Conservation (phyloP, 2,329 filamentous ascomycete genomes). For the Penicillium sp. region DNA sequence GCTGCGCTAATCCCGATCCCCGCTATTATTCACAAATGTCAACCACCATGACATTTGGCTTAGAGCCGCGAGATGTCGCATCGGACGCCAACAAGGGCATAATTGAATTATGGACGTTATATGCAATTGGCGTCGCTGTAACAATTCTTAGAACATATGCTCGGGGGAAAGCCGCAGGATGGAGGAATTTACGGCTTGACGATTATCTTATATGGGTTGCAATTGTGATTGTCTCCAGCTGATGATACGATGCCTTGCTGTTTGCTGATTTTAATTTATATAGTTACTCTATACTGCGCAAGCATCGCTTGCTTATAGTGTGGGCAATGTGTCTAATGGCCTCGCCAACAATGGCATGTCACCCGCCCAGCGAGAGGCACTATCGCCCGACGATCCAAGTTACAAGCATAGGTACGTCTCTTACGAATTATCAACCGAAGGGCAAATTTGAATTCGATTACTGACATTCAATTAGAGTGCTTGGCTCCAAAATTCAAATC, state of each 20-base stretch:
- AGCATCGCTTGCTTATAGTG: slow-evolving; percentile 46
- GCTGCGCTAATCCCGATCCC: neutral
- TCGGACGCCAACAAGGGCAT: slow-evolving; percentile 12
- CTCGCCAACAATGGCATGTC: slow-evolving; percentile 58
- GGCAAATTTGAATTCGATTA: neutral
- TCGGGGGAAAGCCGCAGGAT: slow-evolving; percentile 17
- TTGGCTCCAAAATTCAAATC: slow-evolving; percentile 52
- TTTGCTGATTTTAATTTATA: neutral
- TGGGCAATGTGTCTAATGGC: slow-evolving; percentile 46
- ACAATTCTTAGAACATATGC: slow-evolving; percentile 41
- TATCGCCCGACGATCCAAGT: slow-evolving; percentile 42
- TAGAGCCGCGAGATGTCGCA: slow-evolving; percentile 13
- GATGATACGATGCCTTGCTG: neutral
- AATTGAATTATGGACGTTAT: slow-evolving; percentile 26
- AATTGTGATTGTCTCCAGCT: slow-evolving; percentile 36
- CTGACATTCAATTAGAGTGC: slow-evolving; percentile 30
- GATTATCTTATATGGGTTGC: slow-evolving; percentile 56
- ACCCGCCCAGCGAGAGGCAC: slow-evolving; percentile 41
- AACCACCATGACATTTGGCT: neutral
- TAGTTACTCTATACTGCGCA: slow-evolving; percentile 50
- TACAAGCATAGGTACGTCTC: slow-evolving; percentile 35
- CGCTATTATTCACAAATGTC: neutral
- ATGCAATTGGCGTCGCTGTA: slow-evolving; percentile 20
- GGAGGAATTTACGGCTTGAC: slow-evolving; percentile 37
- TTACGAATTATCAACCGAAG: neutral